Conservation (phyloP, 192 early-diverging fungal species). For the Coemansia sp. region DNA sequence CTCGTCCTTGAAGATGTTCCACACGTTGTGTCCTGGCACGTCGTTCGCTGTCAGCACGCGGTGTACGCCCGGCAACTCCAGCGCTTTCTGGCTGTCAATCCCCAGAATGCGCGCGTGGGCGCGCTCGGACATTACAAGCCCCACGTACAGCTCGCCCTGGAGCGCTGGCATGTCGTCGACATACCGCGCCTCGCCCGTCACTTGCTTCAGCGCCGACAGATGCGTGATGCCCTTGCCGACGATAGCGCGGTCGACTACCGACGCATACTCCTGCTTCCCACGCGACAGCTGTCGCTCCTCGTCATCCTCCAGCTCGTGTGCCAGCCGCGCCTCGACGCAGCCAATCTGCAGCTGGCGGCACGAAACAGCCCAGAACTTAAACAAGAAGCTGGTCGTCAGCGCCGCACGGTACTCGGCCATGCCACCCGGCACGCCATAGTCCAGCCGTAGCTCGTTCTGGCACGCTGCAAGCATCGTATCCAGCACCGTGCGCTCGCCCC, state of each 20-base stretch:
- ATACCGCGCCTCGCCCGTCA: slow-evolving; percentile 81
- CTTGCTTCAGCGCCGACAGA: slow-evolving; percentile 76
- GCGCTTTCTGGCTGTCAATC: slow-evolving; percentile 62
- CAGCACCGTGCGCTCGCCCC: slow-evolving; percentile 56
- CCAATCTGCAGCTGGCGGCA: slow-evolving; percentile 17
- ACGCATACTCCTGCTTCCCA: slow-evolving; percentile 55
- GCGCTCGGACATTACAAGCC: slow-evolving; percentile 63
- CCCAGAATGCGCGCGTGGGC: slow-evolving; percentile 68
- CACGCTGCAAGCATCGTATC: slow-evolving; percentile 43
- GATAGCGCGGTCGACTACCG: slow-evolving; percentile 34
- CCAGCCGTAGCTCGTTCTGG: slow-evolving; percentile 50
- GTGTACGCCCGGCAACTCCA: slow-evolving; percentile 62
- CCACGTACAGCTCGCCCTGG: slow-evolving; percentile 67
- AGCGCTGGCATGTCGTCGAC: slow-evolving; percentile 78
- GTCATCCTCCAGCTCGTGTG: slow-evolving; percentile 21
- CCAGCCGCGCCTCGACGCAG: slow-evolving; percentile 10
- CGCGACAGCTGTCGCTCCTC: slow-evolving; percentile 14
- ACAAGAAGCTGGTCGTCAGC: slow-evolving; percentile 60
- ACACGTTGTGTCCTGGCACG: slow-evolving; percentile 64
- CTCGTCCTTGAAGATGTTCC: slow-evolving; percentile 68
- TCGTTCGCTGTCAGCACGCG: slow-evolving; percentile 68
- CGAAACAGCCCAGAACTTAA: slow-evolving; percentile 64
- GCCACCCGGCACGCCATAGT: slow-evolving; percentile 59
- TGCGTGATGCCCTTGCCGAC: slow-evolving; percentile 74
- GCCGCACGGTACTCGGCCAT: slow-evolving; percentile 69